Percentiles rank a stretch among this genome's conserved stretches.
Evolutionary conservation across 768 basidiomycete species (phyloP).

Genomic region (Lactarius evosmus): DNA sequence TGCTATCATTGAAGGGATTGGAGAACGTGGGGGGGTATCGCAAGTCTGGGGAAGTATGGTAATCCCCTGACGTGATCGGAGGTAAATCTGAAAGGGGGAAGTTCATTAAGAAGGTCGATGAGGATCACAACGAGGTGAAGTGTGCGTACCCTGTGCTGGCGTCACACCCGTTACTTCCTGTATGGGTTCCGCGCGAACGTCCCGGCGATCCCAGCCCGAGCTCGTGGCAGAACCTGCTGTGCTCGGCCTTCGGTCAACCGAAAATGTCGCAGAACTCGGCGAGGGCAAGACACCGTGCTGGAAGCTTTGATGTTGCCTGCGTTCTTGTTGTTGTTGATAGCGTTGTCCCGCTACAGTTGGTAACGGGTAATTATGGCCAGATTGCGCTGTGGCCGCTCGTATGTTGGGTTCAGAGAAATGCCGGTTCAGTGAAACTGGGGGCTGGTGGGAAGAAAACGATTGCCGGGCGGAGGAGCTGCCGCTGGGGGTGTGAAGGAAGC

Average conservation of each 20-base stretch:
- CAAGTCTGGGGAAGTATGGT: slow-evolving; percentile 6
- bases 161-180: slow-evolving; percentile 16
- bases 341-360: slow-evolving; percentile 8
- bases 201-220: slow-evolving; percentile 22
- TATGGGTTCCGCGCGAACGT: slow-evolving; percentile 10
- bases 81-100: slow-evolving; percentile 21
- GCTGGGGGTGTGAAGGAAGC: slow-evolving; percentile 16
- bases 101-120: slow-evolving; percentile 22
- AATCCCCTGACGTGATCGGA: slow-evolving; percentile 17
- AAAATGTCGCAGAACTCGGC: slow-evolving; percentile 16
- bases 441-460: slow-evolving; percentile 10
- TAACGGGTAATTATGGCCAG: slow-evolving; percentile 7
- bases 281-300: slow-evolving; percentile 18
- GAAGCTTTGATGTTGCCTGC: slow-evolving; percentile 14
- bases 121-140: slow-evolving; percentile 10
- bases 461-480: slow-evolving; percentile 17
- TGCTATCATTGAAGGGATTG: slow-evolving; percentile 17
- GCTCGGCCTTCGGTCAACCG: slow-evolving; percentile 20
- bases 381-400: slow-evolving; percentile 12
- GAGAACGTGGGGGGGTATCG: slow-evolving; percentile 17
- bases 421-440: slow-evolving; percentile 6
- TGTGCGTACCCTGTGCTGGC: slow-evolving; percentile 10
- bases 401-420: slow-evolving; percentile 24
- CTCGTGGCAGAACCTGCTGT: slow-evolving; percentile 26
- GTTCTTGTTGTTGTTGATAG: slow-evolving; percentile 8